These are phyloP conservation scores for Quercus robur DNA, from an alignment of 306 rosid species.

Conservation along the genomic window DNA sequence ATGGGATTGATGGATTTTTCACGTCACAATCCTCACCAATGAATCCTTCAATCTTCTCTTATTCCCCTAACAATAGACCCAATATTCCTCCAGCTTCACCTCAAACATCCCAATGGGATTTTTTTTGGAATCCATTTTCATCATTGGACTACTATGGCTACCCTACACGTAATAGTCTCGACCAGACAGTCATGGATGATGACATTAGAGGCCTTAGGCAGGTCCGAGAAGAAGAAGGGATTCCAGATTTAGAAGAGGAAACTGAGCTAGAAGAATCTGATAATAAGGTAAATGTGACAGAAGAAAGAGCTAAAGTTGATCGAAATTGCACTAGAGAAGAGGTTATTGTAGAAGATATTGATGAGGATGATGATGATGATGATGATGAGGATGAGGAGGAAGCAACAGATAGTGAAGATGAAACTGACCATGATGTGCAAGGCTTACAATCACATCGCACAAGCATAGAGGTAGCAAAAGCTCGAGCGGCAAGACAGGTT, in stretches of 20 bases:
- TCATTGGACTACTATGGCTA: conserved; percentile 76
- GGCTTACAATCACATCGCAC: conserved; percentile 28
- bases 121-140: conserved; percentile 89
- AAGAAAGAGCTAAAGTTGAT: conserved; percentile 40
- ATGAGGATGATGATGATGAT: conserved; percentile 48
- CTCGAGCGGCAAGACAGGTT: conserved; percentile 50
- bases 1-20: conserved; percentile 58
- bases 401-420: conserved; percentile 25
- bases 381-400: conserved; percentile 33
- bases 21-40: conserved; percentile 58
- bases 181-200: conserved; percentile 49
- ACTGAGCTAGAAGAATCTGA: conserved; percentile 48
- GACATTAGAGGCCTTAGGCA: conserved; percentile 66
- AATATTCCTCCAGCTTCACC: conserved; percentile 75
- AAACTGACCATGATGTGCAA: conserved; percentile 25
- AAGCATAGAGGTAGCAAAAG: conserved; percentile 44
- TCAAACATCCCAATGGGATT: conserved; percentile 82
- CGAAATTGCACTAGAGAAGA: conserved; percentile 46
- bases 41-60: conserved; percentile 57
- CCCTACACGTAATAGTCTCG: conserved; percentile 50
- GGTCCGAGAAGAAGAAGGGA: conserved; percentile 84
- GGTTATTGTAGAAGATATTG: conserved; percentile 62
- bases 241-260: conserved; percentile 85
- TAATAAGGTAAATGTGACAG: conserved; percentile 35
- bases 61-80: conserved; percentile 58